These are phyloP conservation scores for Dioscorea cayenensis DNA, from an alignment of 116 monocot species.

Conservation along the genomic window DNA sequence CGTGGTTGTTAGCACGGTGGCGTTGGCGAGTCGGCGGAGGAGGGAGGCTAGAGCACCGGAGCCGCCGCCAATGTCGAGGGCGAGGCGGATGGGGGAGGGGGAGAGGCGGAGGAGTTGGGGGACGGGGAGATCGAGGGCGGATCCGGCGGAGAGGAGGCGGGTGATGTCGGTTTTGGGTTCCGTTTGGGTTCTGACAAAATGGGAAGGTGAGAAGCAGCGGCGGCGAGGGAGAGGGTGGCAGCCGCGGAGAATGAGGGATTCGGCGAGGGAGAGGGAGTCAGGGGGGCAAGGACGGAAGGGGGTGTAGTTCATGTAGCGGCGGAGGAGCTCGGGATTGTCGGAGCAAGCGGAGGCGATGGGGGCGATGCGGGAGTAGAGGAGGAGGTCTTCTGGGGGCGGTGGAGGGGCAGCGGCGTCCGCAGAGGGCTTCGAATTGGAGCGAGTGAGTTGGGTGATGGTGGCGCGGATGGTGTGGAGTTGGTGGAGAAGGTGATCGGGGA, in stretches of 20 bases:
- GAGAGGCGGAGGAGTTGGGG: constrained; percentile 61
- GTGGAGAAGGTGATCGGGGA: constrained; percentile 38
- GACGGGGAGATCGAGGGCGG: constrained; percentile 65
- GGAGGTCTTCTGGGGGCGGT: constrained; percentile 15
- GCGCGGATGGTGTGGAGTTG: constrained; percentile 70
- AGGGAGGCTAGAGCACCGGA: constrained; percentile 58
- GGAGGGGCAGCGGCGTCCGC: background rate
- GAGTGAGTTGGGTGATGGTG: constrained; percentile 59
- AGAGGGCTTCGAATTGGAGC: constrained; percentile 8
- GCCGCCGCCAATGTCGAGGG: constrained; percentile 73
- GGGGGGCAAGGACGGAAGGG: constrained; percentile 69
- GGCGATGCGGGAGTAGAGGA: constrained; percentile 34
- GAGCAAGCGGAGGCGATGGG: constrained; percentile 68
- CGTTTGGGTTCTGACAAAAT: constrained; percentile 18
- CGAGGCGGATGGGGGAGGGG: constrained; percentile 50
- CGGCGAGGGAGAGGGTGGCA: constrained; percentile 69
- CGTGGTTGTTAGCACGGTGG: constrained; percentile 76
- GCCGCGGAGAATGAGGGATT: constrained; percentile 61
- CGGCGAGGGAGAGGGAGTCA: constrained; percentile 38
- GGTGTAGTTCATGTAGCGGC: constrained; percentile 75
- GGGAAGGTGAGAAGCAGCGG: constrained; percentile 44
- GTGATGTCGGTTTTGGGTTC: constrained; percentile 20
- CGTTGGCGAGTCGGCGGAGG: constrained; percentile 36
- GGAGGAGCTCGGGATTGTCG: constrained; percentile 82
- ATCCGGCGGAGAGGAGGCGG: constrained; percentile 40